Conservation (phyloP, 306 rosid species). For the Vigna mungo region DNA sequence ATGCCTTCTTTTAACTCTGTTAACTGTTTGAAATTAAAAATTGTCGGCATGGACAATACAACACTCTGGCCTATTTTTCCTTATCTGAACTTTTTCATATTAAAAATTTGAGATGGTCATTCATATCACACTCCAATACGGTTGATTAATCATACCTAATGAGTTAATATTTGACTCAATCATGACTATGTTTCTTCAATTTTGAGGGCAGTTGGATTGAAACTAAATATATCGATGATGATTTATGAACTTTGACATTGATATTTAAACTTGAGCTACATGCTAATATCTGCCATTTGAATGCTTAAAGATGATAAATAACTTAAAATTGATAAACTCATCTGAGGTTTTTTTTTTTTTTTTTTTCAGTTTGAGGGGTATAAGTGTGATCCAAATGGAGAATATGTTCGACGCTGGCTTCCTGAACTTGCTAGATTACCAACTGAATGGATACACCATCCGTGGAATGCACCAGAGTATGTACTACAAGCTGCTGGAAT, state of each 20-base stretch:
- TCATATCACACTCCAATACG: neutral
- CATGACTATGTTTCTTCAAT: slow-evolving; percentile 3
- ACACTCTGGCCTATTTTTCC: too few species aligned
- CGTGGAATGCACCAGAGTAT: slow-evolving; percentile 92
- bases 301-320: slow-evolving; percentile 40
- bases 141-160: neutral
- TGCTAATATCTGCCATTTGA: slow-evolving; percentile 25
- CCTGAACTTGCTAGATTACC: slow-evolving; percentile 91
- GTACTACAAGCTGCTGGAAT: slow-evolving; percentile 94
- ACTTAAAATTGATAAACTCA: slow-evolving; percentile 34
- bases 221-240: neutral
- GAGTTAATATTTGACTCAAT: neutral
- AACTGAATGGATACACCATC: slow-evolving; percentile 97
- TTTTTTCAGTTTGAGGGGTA: slow-evolving; percentile 82
- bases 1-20: too few species aligned
- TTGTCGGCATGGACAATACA: too few species aligned
- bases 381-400: slow-evolving; percentile 86
- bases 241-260: slow-evolving; percentile 5
- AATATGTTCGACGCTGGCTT: slow-evolving; percentile 95
- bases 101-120: neutral
- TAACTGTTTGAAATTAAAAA: too few species aligned
- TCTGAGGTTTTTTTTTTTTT: slow-evolving; percentile 30
- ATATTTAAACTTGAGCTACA: neutral
- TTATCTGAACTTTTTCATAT: too few species aligned
- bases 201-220: neutral